Evolutionary conservation across 2,329 filamentous ascomycete species (phyloP).

Genomic region (Colletotrichum godetiae): DNA sequence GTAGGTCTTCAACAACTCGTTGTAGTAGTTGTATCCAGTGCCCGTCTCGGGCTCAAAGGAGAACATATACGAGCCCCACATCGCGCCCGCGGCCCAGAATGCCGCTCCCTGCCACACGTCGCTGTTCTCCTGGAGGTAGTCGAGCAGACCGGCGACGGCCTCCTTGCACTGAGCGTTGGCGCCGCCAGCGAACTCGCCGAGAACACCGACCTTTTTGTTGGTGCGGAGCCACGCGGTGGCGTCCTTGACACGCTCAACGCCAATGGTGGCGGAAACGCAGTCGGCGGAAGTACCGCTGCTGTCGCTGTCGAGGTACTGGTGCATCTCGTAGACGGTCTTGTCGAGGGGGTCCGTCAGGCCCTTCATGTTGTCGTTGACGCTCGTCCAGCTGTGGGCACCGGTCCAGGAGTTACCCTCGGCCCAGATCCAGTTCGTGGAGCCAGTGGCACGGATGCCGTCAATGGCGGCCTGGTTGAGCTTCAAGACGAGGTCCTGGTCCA

Average conservation of each 20-base stretch:
- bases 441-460: constrained; percentile 64
- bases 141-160: constrained; percentile 59
- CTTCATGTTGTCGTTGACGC: constrained; percentile 48
- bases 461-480: constrained; percentile 69
- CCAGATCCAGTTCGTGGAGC: constrained; percentile 61
- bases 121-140: constrained; percentile 58
- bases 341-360: constrained; percentile 54
- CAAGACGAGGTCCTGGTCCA: constrained; percentile 65
- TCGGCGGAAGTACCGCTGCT: constrained; percentile 54
- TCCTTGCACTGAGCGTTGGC: constrained; percentile 57
- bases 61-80: constrained; percentile 59
- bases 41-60: constrained; percentile 51
- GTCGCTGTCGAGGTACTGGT: constrained; percentile 63
- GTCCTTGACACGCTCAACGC: constrained; percentile 52
- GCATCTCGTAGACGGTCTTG: constrained; percentile 61
- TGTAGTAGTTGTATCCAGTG: constrained; percentile 45
- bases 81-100: constrained; percentile 60
- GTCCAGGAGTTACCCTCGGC: constrained; percentile 60
- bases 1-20: constrained; percentile 31
- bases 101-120: constrained; percentile 63
- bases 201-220: constrained; percentile 59
- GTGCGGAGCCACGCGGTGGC: constrained; percentile 60
- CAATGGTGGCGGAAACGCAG: constrained; percentile 57
- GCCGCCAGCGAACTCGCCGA: constrained; percentile 63
- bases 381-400: constrained; percentile 52